Percentiles rank a stretch among this genome's conserved stretches.
Evolutionary conservation across 2,329 filamentous ascomycete genomes (phyloP).

Genomic region (Diaporthe sp.): DNA sequence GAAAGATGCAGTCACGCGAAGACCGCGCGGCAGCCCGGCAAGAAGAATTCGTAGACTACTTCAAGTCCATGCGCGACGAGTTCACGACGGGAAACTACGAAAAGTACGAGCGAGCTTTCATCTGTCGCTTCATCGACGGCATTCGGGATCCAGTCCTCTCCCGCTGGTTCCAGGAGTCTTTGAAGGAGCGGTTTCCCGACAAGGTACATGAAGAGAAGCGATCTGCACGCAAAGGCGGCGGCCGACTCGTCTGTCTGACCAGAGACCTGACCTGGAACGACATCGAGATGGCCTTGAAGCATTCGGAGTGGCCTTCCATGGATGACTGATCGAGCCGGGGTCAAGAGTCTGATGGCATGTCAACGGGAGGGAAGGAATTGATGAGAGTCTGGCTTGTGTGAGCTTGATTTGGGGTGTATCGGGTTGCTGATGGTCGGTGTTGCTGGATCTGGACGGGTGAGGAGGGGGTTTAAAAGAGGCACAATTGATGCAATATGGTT

Average conservation of each 20-base stretch:
- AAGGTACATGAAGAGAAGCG: neutral
- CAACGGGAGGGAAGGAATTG: neutral
- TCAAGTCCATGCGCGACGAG: conserved; percentile 37
- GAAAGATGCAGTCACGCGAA: neutral
- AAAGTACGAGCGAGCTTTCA: conserved; percentile 39
- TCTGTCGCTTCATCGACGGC: conserved; percentile 45
- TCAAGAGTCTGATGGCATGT: neutral
- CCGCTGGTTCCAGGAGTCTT: conserved; percentile 43
- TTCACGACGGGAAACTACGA: conserved; percentile 31
- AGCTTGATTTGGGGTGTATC: neutral
- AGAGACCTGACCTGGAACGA: conserved; percentile 27
- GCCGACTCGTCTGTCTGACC: neutral
- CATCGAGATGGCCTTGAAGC: neutral
- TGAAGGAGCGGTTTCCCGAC: conserved; percentile 38
- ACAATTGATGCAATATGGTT: neutral
- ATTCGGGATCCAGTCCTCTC: conserved; percentile 42
- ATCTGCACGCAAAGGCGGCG: neutral
- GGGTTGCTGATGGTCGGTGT: neutral
- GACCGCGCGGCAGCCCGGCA: neutral
- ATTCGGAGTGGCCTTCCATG: neutral
- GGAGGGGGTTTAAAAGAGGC: neutral
- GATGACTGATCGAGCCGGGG: neutral
- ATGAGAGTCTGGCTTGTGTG: neutral
- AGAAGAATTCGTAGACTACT: conserved; percentile 38
- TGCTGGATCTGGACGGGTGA: neutral